Evolutionary conservation across 2,329 filamentous ascomycete genomes (phyloP).

Genomic region (Bipolaris sorokiniana): DNA sequence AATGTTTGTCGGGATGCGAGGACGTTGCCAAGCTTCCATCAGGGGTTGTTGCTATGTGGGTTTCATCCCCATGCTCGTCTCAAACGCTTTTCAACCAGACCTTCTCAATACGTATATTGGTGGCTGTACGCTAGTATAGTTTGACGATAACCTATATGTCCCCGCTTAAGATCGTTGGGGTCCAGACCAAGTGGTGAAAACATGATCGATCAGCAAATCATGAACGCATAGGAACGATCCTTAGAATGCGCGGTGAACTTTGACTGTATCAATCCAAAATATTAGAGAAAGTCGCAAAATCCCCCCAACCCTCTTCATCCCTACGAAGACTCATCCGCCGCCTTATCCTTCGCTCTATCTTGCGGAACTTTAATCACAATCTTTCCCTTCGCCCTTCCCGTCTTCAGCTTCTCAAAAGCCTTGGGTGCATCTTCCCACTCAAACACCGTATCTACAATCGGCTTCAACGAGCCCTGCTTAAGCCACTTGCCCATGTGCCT

Average conservation of each 20-base stretch:
- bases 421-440: constrained; percentile 62
- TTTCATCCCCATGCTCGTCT: constrained; percentile 24
- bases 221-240: too few relatives aligned
- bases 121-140: neutral
- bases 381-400: constrained; percentile 64
- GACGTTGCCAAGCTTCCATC: constrained; percentile 11
- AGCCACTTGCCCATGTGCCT: constrained; percentile 62
- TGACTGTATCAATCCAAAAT: neutral
- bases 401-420: constrained; percentile 65
- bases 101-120: neutral
- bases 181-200: too few relatives aligned
- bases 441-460: constrained; percentile 62
- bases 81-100: constrained; percentile 1
- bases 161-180: too few relatives aligned
- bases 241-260: neutral
- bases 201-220: neutral
- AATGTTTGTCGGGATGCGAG: constrained; percentile 6
- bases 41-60: constrained; percentile 23
- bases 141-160: neutral
- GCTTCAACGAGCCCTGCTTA: constrained; percentile 63
- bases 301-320: neutral
- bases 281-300: neutral
- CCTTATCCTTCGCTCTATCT: constrained; percentile 26
- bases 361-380: constrained; percentile 55
- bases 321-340: neutral